phyloP scores from a whole-genome alignment of 1,139 yeast genomes.

The Sugiyamaella japonica region DNA sequence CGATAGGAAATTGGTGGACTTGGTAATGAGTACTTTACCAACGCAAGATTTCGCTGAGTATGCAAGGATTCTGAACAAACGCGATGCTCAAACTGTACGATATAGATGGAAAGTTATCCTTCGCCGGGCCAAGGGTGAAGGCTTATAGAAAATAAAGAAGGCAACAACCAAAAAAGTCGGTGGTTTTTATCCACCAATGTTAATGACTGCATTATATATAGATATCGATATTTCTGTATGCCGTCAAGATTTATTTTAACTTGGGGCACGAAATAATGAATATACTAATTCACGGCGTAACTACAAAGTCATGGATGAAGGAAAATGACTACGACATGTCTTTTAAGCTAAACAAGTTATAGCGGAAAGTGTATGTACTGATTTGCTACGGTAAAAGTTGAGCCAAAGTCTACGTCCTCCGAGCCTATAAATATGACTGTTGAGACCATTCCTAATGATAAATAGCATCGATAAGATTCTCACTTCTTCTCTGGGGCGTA shows the following conservation, averaged over 20 bases:
- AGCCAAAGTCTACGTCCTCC: no score
- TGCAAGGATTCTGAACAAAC: conserved; percentile 38
- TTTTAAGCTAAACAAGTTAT: not conserved
- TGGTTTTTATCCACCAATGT: conserved; percentile 5
- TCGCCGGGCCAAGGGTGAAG: conserved; percentile 37
- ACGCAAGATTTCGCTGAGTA: conserved; percentile 40
- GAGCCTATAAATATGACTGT: no score
- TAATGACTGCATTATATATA: conserved; percentile 15
- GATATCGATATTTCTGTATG: conserved; percentile 4
- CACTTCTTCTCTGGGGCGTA: no score
- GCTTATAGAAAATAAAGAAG: conserved; percentile 13
- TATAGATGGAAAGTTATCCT: conserved; percentile 41
- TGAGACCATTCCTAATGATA: no score
- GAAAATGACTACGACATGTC: no score
- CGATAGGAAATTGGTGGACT: conserved; percentile 36
- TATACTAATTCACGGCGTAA: conserved; percentile 9
- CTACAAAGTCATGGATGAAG: not conserved
- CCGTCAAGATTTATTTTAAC: not conserved
- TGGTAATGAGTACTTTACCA: conserved; percentile 39
- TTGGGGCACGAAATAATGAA: conserved; percentile 1
- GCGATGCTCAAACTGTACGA: conserved; percentile 41
- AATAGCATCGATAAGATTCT: no score
- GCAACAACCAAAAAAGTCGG: not conserved
- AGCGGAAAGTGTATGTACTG: not conserved
- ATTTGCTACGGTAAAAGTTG: not conserved